phyloP scores from a whole-genome alignment of 169 alveolate genomes.

The Cryptosporidium ryanae region DNA sequence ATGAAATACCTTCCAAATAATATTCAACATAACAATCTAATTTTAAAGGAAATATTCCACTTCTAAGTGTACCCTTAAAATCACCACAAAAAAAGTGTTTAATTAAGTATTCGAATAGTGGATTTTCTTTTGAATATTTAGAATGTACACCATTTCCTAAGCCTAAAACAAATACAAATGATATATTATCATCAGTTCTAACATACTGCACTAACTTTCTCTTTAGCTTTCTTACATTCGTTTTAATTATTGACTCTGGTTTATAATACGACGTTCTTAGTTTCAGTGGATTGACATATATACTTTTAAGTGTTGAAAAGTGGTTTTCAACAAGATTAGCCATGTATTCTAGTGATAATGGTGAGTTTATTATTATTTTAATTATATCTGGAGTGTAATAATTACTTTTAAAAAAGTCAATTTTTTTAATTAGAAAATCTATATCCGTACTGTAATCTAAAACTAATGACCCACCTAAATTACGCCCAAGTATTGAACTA shows the following conservation, averaged over 20 bases:
- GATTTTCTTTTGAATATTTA: slow-evolving; percentile 10
- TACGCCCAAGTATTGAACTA: slow-evolving; percentile 5
- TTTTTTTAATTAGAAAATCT: neutral
- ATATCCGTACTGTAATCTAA: neutral
- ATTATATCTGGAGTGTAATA: slow-evolving; percentile 8
- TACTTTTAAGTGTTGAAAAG: slow-evolving; percentile 11
- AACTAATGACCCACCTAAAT: neutral
- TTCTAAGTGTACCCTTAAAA: slow-evolving; percentile 31
- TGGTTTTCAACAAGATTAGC: neutral
- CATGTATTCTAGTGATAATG: neutral
- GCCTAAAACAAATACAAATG: slow-evolving; percentile 17
- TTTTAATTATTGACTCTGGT: too few species aligned
- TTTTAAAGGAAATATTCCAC: slow-evolving; percentile 16
- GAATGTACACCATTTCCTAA: neutral
- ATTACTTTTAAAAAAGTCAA: slow-evolving; percentile 6
- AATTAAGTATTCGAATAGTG: slow-evolving; percentile 30
- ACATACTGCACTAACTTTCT: neutral
- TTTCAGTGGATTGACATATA: neutral
- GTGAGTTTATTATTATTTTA: slow-evolving; percentile 20
- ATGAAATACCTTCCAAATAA: slow-evolving; percentile 19
- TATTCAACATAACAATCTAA: slow-evolving; percentile 27
- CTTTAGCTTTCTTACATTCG: neutral
- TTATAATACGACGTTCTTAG: too few species aligned
- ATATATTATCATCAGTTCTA: slow-evolving; percentile 8
- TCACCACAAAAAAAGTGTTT: slow-evolving; percentile 56